Evolutionary conservation across 2,329 filamentous ascomycete genomes (phyloP), one percentile per base, ranked within the genome.

Genomic region (Neonectria neomacrospora): DNA sequence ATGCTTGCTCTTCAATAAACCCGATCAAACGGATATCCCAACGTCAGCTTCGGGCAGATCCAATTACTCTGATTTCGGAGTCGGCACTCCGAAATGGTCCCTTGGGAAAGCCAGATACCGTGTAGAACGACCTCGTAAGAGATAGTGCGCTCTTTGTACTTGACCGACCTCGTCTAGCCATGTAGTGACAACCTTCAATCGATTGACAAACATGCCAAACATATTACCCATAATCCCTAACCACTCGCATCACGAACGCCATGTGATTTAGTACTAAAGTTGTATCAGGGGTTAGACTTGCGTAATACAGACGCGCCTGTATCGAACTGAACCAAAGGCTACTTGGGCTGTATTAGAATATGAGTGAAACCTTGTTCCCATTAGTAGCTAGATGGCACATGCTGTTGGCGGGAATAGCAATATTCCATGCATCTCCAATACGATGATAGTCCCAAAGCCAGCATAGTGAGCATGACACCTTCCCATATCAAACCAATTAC

Each of bases 21-120:
- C 34, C 20, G 30, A 62, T 47, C 45, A 44, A 56, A 60, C 12
- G 10, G 23, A 61, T 41, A 42, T n/a, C 34, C 30, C 10, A 55
- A 48, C 9, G 28, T 20, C 30, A 55, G 32, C 28, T 63, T 51
- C 34, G 55, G 41, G 45, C 51, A 59, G 67, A 50, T 32, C 18
- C 30, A 50, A 45, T 18, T 44, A 50, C 45, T 41, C 45, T 22
- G 42, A 42, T 37, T 60, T 63, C 41, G 39, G 65, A 55, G 54
- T 57, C 11, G 42, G 37, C 26, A 44, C 5, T 22, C 22, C 47
- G 2, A 32, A 5, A 50, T 5, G 10, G 14, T 26, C 10, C n/a
- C 10, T 10, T 32, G n/a, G 10, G 18, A 22, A 48, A 20, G 5
- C 8, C 18, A 22, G n/a, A 18, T 9, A 5, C n/a, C 20, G 16